These are phyloP conservation scores for Diaporthe ampelina DNA, from an alignment of 2,329 filamentous ascomycete species.

Conservation along the genomic window DNA sequence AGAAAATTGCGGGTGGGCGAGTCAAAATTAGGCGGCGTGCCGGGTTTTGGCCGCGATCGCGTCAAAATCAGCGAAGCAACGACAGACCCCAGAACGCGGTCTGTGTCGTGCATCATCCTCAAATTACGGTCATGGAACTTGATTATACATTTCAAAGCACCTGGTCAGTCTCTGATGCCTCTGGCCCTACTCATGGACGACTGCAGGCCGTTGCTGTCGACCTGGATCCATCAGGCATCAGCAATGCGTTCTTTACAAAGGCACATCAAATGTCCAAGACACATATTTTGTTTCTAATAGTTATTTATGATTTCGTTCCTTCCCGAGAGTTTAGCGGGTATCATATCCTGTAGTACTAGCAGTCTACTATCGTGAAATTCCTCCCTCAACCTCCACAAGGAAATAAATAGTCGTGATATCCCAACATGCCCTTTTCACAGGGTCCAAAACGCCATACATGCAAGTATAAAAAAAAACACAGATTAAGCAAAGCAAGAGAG, in stretches of 20 bases:
- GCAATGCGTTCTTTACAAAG: neutral
- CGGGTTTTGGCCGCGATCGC: neutral
- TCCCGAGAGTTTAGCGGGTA: slow-evolving; percentile 33
- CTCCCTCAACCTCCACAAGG: neutral
- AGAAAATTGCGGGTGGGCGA: slow-evolving; percentile 22
- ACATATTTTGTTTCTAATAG: neutral
- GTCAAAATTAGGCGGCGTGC: slow-evolving; percentile 26
- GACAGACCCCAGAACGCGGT: neutral
- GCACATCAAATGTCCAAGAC: neutral
- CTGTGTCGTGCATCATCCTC: neutral
- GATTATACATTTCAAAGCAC: neutral
- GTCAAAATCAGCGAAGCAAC: neutral
- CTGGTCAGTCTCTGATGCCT: neutral
- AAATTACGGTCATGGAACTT: neutral
- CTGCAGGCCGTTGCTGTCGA: neutral
- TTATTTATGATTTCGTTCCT: slow-evolving; percentile 29
- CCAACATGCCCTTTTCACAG: slow-evolving; percentile 2
- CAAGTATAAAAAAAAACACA: slow-evolving; percentile 27
- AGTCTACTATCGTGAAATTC: slow-evolving; percentile 35
- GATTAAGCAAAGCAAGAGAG: neutral
- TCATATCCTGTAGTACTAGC: slow-evolving; percentile 37
- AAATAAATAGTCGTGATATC: slow-evolving; percentile 25
- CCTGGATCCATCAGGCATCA: neutral
- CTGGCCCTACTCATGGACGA: too few relatives aligned
- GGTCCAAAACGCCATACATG: slow-evolving; percentile 40